phyloP scores from a whole-genome alignment of 768 basidiomycete species.

The Suillus weaverae region DNA sequence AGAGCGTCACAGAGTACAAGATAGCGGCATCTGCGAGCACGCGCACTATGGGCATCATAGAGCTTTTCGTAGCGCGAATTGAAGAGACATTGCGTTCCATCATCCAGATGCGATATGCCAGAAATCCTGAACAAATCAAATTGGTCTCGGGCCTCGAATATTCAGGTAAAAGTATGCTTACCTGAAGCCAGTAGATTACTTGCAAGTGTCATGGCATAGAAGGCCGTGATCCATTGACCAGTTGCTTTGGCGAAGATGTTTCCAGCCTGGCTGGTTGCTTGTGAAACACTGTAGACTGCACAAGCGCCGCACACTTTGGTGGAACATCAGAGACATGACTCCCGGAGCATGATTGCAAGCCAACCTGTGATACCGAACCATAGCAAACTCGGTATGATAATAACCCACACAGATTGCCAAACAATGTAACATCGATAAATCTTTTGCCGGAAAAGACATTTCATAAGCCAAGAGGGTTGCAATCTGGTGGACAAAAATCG shows the following conservation, averaged over 20 bases:
- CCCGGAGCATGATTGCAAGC: too few relatives aligned
- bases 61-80: background rate
- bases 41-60: too few relatives aligned
- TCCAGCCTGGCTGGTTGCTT: background rate
- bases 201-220: conserved; percentile 5
- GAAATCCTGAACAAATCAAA: background rate
- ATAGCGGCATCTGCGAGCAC: too few relatives aligned
- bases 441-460: background rate
- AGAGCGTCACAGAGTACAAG: too few relatives aligned
- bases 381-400: background rate
- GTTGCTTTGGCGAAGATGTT: conserved; percentile 5
- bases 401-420: background rate
- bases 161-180: background rate
- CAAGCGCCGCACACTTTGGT: background rate
- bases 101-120: background rate
- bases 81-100: background rate
- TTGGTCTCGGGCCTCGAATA: too few relatives aligned
- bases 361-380: conserved; percentile 9
- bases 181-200: conserved; percentile 5
- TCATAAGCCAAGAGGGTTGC: background rate
- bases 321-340: background rate
- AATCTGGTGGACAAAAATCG: background rate
- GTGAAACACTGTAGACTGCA: conserved; percentile 5
- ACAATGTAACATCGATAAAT: background rate
- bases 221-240: conserved; percentile 9